Conservation (phyloP, 192 early-diverging fungal species). For the Entomortierella chlamydospora region DNA sequence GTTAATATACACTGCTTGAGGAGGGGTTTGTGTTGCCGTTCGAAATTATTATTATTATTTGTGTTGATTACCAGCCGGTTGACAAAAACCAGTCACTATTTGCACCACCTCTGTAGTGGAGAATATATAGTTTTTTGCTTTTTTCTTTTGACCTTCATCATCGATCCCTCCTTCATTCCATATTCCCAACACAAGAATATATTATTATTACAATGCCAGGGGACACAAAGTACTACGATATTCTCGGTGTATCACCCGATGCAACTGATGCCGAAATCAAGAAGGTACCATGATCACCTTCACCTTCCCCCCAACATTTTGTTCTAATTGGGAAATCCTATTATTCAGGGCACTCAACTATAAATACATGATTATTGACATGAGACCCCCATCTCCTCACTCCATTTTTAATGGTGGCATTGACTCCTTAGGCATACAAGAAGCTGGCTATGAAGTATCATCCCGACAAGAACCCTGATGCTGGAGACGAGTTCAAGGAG, state of each 20-base stretch:
- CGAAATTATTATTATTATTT: too few relatives aligned
- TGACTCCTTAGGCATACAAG: constrained; percentile 60
- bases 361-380: neutral
- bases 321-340: too few relatives aligned
- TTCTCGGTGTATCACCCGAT: constrained; percentile 66
- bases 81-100: too few relatives aligned
- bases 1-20: too few relatives aligned
- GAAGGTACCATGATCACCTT: constrained; percentile 47
- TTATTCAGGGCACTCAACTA: neutral
- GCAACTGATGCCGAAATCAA: constrained; percentile 60
- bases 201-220: constrained; percentile 29
- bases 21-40: too few relatives aligned
- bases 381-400: neutral
- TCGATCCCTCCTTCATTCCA: neutral
- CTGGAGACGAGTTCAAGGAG: constrained; percentile 86
- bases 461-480: constrained; percentile 85
- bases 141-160: neutral
- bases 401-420: neutral
- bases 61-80: too few relatives aligned
- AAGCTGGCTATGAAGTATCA: constrained; percentile 79
- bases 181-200: too few relatives aligned
- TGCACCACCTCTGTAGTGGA: too few relatives aligned
- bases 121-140: too few relatives aligned
- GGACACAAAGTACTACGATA: constrained; percentile 71
- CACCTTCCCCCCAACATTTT: too few relatives aligned